These are phyloP conservation scores for Westerdykella ornata DNA, from an alignment of 2,329 filamentous ascomycete genomes.

Conservation along the genomic window DNA sequence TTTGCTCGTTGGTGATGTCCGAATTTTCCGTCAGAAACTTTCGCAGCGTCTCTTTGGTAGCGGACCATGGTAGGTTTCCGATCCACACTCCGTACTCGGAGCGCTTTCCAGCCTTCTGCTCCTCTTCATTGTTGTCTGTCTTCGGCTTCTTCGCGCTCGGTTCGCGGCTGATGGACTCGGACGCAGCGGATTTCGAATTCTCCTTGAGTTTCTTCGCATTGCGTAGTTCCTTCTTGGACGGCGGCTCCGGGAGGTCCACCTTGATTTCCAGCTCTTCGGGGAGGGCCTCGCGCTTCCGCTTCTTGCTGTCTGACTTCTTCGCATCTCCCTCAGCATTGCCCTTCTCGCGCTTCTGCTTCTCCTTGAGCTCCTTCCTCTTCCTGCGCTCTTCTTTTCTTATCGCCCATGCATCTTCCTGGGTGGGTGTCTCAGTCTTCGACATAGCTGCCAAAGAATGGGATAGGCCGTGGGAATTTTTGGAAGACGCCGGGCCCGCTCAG, in stretches of 20 bases:
- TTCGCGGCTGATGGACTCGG: slow-evolving; percentile 14
- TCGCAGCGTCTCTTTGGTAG: slow-evolving; percentile 66
- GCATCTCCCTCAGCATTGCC: background rate
- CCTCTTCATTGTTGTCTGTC: slow-evolving; percentile 16
- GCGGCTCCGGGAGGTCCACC: slow-evolving; percentile 79
- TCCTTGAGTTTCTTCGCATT: slow-evolving; percentile 77
- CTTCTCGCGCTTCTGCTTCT: background rate
- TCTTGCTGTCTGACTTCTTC: slow-evolving; percentile 21
- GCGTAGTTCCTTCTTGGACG: slow-evolving; percentile 88
- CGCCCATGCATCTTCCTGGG: background rate
- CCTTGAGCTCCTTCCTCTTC: background rate
- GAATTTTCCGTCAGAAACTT: slow-evolving; percentile 71
- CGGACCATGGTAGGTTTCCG: slow-evolving; percentile 83
- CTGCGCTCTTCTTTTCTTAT: background rate
- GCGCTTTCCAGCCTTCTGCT: slow-evolving; percentile 44
- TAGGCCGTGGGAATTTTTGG: background rate
- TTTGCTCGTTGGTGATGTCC: slow-evolving; percentile 53
- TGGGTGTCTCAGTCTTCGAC: background rate
- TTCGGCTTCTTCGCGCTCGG: slow-evolving; percentile 28
- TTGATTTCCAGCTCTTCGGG: slow-evolving; percentile 74
- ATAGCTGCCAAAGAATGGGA: background rate
- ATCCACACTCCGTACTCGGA: slow-evolving; percentile 90
- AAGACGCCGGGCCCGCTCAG: too few species aligned
- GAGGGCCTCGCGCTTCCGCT: slow-evolving; percentile 54
- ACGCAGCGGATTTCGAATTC: slow-evolving; percentile 19